phyloP scores from a whole-genome alignment of 495 filamentous ascomycete genomes.

The Letharia lupina region DNA sequence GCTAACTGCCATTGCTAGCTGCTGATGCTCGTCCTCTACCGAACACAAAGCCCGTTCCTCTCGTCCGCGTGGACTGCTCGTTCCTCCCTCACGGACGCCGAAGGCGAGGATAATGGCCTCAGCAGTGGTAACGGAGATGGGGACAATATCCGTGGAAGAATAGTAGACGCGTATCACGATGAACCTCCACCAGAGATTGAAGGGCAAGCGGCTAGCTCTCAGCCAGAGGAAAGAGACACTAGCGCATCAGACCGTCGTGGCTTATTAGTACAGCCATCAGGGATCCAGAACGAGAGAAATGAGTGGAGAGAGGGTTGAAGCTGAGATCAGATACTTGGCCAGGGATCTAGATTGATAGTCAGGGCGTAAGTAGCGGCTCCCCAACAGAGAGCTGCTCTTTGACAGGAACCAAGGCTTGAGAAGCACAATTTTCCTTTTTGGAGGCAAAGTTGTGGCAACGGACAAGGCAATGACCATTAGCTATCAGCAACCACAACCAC shows the following conservation, averaged over 20 bases:
- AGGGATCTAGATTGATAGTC: not conserved
- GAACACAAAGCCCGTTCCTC: conserved; percentile 18
- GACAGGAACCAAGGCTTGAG: no score
- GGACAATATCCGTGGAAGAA: conserved; percentile 22
- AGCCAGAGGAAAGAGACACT: not conserved
- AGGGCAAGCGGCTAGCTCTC: conserved; percentile 1
- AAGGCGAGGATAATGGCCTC: conserved; percentile 16
- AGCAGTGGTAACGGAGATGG: conserved; percentile 14
- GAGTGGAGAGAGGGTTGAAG: conserved; percentile 23
- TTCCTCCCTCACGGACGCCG: conserved; percentile 4
- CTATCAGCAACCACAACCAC: conserved; percentile 10
- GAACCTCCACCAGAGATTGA: conserved; percentile 15
- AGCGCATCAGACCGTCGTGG: conserved; percentile 9
- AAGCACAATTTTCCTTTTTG: not conserved
- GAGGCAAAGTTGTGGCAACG: not conserved
- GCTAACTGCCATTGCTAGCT: conserved; percentile 6
- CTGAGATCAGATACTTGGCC: not conserved
- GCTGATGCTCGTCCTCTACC: conserved; percentile 17
- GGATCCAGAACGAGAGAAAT: conserved; percentile 22
- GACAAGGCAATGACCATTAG: not conserved
- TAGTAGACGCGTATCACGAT: conserved; percentile 26
- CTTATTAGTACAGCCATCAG: conserved; percentile 25
- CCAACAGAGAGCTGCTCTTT: not conserved
- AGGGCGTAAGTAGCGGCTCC: not conserved
- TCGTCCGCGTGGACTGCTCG: conserved; percentile 12